Evolutionary conservation across 2,329 filamentous ascomycete genomes (phyloP).

Genomic region (Aureobasidium melanogenum): DNA sequence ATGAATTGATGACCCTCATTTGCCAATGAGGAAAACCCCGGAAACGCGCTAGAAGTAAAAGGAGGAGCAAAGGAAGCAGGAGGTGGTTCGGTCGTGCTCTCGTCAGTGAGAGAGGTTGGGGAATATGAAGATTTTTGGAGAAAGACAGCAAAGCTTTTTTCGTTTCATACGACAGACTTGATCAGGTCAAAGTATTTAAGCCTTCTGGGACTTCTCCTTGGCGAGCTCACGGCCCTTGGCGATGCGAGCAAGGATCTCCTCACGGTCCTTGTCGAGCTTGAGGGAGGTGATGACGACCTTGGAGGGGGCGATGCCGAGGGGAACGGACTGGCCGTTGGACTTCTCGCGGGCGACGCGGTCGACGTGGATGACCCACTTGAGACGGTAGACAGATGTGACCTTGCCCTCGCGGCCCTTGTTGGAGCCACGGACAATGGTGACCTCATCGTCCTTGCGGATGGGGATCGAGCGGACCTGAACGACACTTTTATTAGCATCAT

Average conservation of each 20-base stretch:
- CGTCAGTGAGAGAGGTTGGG: background rate
- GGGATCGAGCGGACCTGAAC: conserved; percentile 83
- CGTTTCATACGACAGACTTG: background rate
- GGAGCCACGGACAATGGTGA: conserved; percentile 80
- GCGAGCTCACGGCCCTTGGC: conserved; percentile 65
- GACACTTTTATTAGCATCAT: conserved; percentile 7
- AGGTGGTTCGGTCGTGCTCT: background rate
- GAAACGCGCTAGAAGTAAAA: conserved; percentile 8
- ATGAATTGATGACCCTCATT: conserved; percentile 1
- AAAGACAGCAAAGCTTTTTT: conserved; percentile 4
- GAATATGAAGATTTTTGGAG: background rate
- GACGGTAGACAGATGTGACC: conserved; percentile 93
- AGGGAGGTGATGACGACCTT: conserved; percentile 98
- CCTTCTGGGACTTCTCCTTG: conserved; percentile 46
- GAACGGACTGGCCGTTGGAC: conserved; percentile 91
- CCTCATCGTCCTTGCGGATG: conserved; percentile 81
- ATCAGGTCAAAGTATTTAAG: conserved; percentile 15
- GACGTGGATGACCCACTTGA: conserved; percentile 96
- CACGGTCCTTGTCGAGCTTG: conserved; percentile 94
- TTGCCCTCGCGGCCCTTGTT: conserved; percentile 99
- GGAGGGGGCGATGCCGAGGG: conserved; percentile 87
- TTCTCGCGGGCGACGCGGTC: conserved; percentile 97
- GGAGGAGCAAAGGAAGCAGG: background rate
- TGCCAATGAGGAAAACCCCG: conserved; percentile 6
- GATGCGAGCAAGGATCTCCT: conserved; percentile 80